Base-by-base conservation (phyloP, 345 rosid species). In the Populus nigra region DNA sequence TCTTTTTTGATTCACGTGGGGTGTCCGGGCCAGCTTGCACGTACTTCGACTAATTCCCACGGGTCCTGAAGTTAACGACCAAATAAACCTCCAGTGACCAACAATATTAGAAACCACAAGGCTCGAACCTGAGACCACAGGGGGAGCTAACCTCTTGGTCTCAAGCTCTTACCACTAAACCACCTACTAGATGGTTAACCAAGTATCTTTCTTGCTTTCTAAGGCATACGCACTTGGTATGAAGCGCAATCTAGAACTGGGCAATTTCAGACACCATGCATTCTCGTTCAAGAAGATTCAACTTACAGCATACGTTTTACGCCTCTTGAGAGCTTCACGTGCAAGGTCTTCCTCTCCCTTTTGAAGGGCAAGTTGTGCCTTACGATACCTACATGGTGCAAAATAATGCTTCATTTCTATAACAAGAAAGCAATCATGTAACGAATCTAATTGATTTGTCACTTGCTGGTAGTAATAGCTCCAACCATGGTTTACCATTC, bases 331-430 rank as follows among this genome's bases (percentile, higher is more conserved):
- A 57, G 94, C 94, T 84, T 90, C 97, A 62, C 97, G 93, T 74
- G 97, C 97, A 71, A 92, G 94, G 87, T 89, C 94, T 84, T 92
- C 97, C 55, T 92, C 91, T 67, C 97, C 97, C 82, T 86, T 92
- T 61, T 87, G 85, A 74, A 92, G 94, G 80, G 97, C 94, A 67
- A 92, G 83, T 66, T 92, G 94, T 76, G 94, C 97, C 80, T 85
- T 90, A 6, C 91, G 91, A 71, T 92, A 92, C 97, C 97, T 92
- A 77, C 17, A 82, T 55, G 38, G 8, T 33, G 25, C 25, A 79
- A 63, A 73, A 27, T 7, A 23, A 18, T 23, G 4, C 22, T 33
- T 68, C 39, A 66, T 69, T 39, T 18, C 33, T 9, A 39, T 35
- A 22, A 41, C 7, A 61, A 36, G 16, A 39, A 43, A 7, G 23